Base-by-base conservation (phyloP, 768 basidiomycete genomes). In the Tulasnella sp. region DNA sequence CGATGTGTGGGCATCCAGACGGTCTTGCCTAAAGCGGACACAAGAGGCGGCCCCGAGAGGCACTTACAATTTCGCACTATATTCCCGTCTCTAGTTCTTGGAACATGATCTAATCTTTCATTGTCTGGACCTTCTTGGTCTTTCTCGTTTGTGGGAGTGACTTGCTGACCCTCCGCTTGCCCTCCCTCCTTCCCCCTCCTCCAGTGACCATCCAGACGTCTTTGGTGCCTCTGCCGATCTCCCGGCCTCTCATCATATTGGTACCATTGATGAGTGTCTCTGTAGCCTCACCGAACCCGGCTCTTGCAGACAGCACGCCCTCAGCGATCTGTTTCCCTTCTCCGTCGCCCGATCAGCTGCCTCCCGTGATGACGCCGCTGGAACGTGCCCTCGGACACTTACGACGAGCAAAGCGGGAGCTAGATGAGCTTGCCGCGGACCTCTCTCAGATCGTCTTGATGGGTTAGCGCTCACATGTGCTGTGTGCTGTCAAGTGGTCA, bases 251-350 rank as follows among this genome's bases (percentile, higher is more conserved):
- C 21, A 27, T 58, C 19, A 44, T 58, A 22, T 21, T 58, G 27
- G 24, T 58, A n/a, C 56, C 56, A 22, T 30, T 58, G 27, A 54
- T 54, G 53, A 42, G 19, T 27, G 53, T 42, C 25, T 21, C 31
- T 25, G 22, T 48, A n/a, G 24, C 17, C 29, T 44, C 44, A 31
- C 44, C 27, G 25, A 24, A 27, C n/a, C 19, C 43, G 48, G 53
- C n/a, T 42, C 30, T n/a, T 17, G 42, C 56, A 21, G 56, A 58
- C 43, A 58, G 48, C 27, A 58, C 56, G 43, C 43, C 56, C 22
- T 58, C 56, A 29, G 56, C 44, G 30, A 29, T 58, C 27, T 58
- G 56, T 30, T 58, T 58, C 45, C 56, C 56, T 30, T 44, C 56
- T 25, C 29, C 43, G 24, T 41, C 29, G 1, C 19, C 24, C 43